Base-by-base conservation (phyloP, 1,284 basidiomycete species). In the Ustilago sp. region DNA sequence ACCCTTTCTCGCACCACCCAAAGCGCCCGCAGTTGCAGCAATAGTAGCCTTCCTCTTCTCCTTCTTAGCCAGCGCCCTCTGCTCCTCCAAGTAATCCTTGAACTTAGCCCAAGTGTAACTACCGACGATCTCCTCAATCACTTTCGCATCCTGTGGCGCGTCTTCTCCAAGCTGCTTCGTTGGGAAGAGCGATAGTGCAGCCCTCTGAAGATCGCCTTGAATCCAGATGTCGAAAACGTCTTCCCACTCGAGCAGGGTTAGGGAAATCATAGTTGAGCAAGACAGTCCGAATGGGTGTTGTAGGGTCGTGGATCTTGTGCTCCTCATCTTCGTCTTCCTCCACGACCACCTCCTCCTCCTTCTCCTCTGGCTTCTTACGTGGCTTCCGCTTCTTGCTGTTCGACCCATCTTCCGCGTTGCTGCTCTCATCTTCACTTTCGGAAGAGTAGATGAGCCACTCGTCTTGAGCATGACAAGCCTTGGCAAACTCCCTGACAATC, bases 181-280 rank as follows among this genome's bases (percentile, higher is more conserved):
- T 4, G 74, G 74, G 38, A 77, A 75, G 13, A 85, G 74, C 17
- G 83, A 84, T 0, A 80, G 70, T 12, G 84, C 82, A 7, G 83
- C 76, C 5, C 65, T 74, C 86, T 97, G 95, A 4, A 94, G 91
- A 83, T 98, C 94, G 3, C 94, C 94, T 80, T 94, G 91, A 53
- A 95, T 87, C 93, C 94, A 98, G 34, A 91, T 90, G 86, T 98
- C 94, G 80, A 98, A 97, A 2, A 95, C 91, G 28, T 91, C 93
- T 75, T 93, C 92, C 94, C 94, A 97, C 78, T 95, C 91, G 89
- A 8, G 91, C 91, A 11, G 93, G 93, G 13, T 91, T 90, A 0
- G 95, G 95, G 81, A 95, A 94, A 80, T 97, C 94, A 63, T 94
- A 88, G 86, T 97, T 97, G 70, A 97, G 88, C 85, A 94, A 94